Base-by-base conservation (phyloP, 139 green algal species). In the Tetraselmis striata region DNA sequence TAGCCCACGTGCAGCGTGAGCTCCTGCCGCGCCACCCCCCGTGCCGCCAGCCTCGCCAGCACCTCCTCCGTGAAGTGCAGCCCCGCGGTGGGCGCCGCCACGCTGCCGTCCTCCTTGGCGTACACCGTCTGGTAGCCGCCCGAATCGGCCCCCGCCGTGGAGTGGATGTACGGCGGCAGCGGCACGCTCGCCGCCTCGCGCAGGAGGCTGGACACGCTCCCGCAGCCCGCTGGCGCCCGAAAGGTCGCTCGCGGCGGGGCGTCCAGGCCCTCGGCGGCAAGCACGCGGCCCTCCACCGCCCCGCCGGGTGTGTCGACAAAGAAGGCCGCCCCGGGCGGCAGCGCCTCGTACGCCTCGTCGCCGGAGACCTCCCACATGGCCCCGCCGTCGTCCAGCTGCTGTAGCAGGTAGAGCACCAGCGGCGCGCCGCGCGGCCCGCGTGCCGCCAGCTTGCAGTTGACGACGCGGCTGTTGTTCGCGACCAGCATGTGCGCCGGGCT, bases 61-160 rank as follows among this genome's bases (percentile, higher is more conserved):
- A 84, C 28, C 5, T 45, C 58, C 67, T 84, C 58, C 25, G 80
- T 84, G 67, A 84, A 80, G 74, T 84, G 80, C 28, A 84, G 27
- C 25, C 58, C 58, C 28, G 80, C 80, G 28, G 80, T 84, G 29
- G 80, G 80, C 26, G 80, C 80, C 29, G 80, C 80, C 23, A 84
- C 80, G 29, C 58, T 79, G 23, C 80, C 80, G 28, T 32, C 28
- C 30, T 75, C 23, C 22, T 24, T 67, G 2, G 45, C 80, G 29
- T 79, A 84, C 11, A 84, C 59, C 2, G 80, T 84, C 59, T 84
- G 80, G n/a, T 84, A 84, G 28, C 30, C 67, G 2, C 25, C 80
- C 2, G 2, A 25, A 24, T 84, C 80, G 18, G n/a, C 26, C 18
- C 45, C 45, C 11, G 45, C 18, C 18, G 45, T 67, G 11, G 5